Conservation (phyloP, 2,329 filamentous ascomycete species). For the Trichoderma arundinaceum region DNA sequence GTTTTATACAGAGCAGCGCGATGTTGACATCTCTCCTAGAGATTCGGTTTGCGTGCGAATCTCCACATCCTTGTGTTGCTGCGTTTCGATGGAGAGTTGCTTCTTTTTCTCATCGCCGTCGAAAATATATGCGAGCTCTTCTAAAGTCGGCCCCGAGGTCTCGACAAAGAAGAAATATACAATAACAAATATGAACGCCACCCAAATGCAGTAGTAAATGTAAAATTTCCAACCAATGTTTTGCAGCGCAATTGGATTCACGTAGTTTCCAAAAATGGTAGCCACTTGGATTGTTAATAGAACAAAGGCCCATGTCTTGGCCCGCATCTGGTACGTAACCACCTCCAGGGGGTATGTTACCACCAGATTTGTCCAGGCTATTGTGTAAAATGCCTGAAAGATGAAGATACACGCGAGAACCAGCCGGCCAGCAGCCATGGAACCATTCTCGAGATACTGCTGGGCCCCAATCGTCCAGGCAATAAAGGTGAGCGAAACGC, state of each 20-base stretch:
- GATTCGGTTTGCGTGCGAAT: slow-evolving; percentile 23
- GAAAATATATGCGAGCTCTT: slow-evolving; percentile 46
- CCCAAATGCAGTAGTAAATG: slow-evolving; percentile 50
- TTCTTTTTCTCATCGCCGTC: slow-evolving; percentile 37
- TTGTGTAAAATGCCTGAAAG: slow-evolving; percentile 50
- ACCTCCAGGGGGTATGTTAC: slow-evolving; percentile 52
- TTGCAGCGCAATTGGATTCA: slow-evolving; percentile 48
- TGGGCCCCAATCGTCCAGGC: slow-evolving; percentile 49
- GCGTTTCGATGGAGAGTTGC: slow-evolving; percentile 40
- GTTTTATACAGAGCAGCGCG: slow-evolving; percentile 14
- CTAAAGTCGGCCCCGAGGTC: slow-evolving; percentile 46
- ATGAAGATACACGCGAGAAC: slow-evolving; percentile 52
- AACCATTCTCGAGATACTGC: slow-evolving; percentile 45
- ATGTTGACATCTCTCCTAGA: slow-evolving; percentile 27
- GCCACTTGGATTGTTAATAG: slow-evolving; percentile 48
- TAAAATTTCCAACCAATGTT: slow-evolving; percentile 50
- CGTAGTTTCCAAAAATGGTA: slow-evolving; percentile 47
- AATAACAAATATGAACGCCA: slow-evolving; percentile 45
- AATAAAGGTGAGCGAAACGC: slow-evolving; percentile 48
- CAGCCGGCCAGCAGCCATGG: slow-evolving; percentile 42
- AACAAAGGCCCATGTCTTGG: slow-evolving; percentile 50
- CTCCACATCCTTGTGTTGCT: slow-evolving; percentile 35
- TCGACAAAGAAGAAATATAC: slow-evolving; percentile 51
- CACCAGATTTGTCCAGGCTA: slow-evolving; percentile 52
- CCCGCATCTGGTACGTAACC: slow-evolving; percentile 50